A percentile compares a stretch with the other conserved stretches of the same genome.
These are phyloP conservation scores for Sherardia arvensis DNA, from an alignment of 257 asterid genomes.

Conservation along the genomic window DNA sequence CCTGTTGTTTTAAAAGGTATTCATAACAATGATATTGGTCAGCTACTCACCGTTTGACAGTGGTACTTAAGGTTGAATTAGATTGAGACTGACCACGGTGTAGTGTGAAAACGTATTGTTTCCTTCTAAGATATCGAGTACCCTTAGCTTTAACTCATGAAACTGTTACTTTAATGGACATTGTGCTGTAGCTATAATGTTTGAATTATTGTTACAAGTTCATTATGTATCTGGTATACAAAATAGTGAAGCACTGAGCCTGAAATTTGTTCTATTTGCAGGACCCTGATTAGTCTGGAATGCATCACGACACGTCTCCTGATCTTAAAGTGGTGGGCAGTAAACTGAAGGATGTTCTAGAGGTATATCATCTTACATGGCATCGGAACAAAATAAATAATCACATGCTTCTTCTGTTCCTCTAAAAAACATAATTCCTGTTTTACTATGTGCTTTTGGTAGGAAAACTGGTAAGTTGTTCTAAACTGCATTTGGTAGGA, in stretches of 20 bases:
- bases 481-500: neutral
- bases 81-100: no score
- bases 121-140: no score
- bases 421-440: neutral
- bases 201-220: no score
- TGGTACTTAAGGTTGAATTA: no score
- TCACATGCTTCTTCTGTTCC: neutral
- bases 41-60: no score
- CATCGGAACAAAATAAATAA: neutral
- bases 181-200: no score
- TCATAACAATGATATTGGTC: no score
- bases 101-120: no score
- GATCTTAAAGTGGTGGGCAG: constrained; percentile 74
- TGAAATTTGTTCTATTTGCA: constrained; percentile 22
- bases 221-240: no score
- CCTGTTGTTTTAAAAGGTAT: no score
- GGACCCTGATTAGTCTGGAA: constrained; percentile 70
- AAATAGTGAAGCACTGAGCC: neutral
- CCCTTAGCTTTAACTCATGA: no score
- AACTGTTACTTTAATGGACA: no score
- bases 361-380: constrained; percentile 39
- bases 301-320: constrained; percentile 75
- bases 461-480: neutral
- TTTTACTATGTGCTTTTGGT: neutral
- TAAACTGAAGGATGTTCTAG: constrained; percentile 62